Conservation (phyloP, 1,284 basidiomycete species). For the Pisolithus thermaeus region DNA sequence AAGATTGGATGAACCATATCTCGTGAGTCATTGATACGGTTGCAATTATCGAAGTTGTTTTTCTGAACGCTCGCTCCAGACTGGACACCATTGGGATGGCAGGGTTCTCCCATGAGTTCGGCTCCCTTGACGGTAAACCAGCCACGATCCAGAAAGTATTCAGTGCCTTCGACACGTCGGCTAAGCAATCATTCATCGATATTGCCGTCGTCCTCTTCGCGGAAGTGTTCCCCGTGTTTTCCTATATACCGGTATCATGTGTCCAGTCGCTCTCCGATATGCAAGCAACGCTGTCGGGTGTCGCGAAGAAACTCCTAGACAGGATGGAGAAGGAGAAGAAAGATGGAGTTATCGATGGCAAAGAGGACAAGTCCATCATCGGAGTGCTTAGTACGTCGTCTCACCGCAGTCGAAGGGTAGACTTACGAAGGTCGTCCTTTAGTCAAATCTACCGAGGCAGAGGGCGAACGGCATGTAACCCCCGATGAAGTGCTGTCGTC, state of each 20-base stretch:
- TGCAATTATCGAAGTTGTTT: not conserved
- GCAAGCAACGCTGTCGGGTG: conserved; percentile 35
- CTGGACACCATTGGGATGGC: conserved; percentile 53
- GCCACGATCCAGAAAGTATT: conserved; percentile 41
- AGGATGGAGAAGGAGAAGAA: conserved; percentile 36
- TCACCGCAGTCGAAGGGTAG: not conserved
- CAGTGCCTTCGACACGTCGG: conserved; percentile 33
- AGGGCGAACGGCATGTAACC: too few species aligned
- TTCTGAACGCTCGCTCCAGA: conserved; percentile 20
- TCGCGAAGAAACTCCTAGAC: conserved; percentile 40
- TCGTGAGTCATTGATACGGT: not conserved
- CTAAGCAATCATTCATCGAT: conserved; percentile 24
- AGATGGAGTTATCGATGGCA: too few species aligned
- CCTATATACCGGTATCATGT: conserved; percentile 39
- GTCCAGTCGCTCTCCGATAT: conserved; percentile 32
- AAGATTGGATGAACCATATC: conserved; percentile 31
- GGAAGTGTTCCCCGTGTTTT: conserved; percentile 38
- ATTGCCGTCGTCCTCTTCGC: conserved; percentile 37
- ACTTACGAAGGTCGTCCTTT: not conserved
- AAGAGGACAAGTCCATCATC: conserved; percentile 33
- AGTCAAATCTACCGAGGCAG: too few species aligned
- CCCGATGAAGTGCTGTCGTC: too few species aligned
- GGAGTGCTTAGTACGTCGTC: conserved; percentile 34
- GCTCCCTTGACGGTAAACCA: conserved; percentile 42
- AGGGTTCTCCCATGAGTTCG: conserved; percentile 33